These are phyloP conservation scores for Dalbergia cultrata DNA, from an alignment of 306 rosid species.

Conservation along the genomic window DNA sequence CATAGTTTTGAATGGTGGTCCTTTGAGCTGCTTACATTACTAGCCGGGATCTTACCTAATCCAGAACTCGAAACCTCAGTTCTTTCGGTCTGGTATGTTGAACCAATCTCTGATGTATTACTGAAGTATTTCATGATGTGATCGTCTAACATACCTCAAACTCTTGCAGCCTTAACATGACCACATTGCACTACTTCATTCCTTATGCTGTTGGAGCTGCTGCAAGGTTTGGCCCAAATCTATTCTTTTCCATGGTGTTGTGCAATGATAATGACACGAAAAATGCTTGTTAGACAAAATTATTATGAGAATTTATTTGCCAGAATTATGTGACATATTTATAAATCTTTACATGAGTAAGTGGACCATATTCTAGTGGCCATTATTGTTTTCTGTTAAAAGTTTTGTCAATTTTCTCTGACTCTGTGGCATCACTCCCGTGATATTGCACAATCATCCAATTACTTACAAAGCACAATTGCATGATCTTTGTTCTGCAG, in stretches of 20 bases:
- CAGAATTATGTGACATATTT: no score
- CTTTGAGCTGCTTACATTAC: conserved; percentile 69
- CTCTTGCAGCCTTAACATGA: conserved; percentile 60
- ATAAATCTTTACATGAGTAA: no score
- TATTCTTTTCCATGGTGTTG: neutral
- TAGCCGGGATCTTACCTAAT: conserved; percentile 73
- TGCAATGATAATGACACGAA: neutral
- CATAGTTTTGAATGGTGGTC: conserved; percentile 79
- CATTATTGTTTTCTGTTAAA: no score
- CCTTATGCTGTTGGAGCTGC: conserved; percentile 65
- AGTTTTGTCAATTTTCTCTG: neutral
- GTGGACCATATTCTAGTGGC: no score
- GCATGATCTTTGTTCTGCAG: conserved; percentile 44
- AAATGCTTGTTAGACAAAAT: no score
- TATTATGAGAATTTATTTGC: neutral
- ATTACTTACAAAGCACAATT: neutral
- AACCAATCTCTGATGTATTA: neutral
- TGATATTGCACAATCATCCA: neutral
- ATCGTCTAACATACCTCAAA: conserved; percentile 28
- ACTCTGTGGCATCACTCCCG: neutral
- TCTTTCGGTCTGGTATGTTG: conserved; percentile 65
- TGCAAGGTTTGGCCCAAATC: conserved; percentile 51
- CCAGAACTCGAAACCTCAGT: conserved; percentile 74
- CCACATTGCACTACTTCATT: conserved; percentile 53
- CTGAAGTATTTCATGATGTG: neutral